Conservation (phyloP, 2,329 filamentous ascomycete species). For the Zasmidium citrigriseum region DNA sequence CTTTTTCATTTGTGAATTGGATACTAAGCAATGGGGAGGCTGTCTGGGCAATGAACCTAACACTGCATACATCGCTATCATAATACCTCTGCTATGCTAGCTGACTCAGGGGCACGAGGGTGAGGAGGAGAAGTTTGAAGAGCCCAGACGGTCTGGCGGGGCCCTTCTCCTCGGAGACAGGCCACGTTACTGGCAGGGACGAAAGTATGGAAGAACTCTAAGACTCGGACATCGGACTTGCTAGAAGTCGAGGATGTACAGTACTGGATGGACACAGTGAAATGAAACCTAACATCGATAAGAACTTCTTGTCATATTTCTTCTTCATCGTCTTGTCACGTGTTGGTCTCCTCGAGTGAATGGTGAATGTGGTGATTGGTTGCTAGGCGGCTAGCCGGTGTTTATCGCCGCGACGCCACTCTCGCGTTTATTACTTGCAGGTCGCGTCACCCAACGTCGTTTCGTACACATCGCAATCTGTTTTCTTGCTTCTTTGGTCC, state of each 20-base stretch:
- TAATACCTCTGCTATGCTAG: neutral
- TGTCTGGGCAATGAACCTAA: neutral
- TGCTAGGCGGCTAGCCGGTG: neutral
- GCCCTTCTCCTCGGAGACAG: neutral
- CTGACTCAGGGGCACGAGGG: neutral
- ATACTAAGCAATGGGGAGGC: neutral
- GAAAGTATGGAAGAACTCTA: neutral
- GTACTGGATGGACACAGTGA: neutral
- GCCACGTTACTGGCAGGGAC: too few species aligned
- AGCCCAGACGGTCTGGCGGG: neutral
- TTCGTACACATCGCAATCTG: neutral
- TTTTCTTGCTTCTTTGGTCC: slow-evolving; percentile 1
- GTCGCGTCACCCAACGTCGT: neutral
- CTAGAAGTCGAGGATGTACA: neutral
- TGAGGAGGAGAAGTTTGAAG: neutral
- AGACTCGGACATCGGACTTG: neutral
- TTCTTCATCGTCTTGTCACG: neutral
- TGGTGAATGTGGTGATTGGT: neutral
- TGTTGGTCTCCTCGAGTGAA: neutral
- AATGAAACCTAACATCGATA: neutral
- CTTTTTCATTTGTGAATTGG: neutral
- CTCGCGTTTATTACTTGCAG: neutral
- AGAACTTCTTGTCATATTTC: neutral
- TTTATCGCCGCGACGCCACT: neutral
- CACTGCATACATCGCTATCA: neutral